Conservation (phyloP, 2,329 filamentous ascomycete genomes). For the Microdochium trichocladiopsis region DNA sequence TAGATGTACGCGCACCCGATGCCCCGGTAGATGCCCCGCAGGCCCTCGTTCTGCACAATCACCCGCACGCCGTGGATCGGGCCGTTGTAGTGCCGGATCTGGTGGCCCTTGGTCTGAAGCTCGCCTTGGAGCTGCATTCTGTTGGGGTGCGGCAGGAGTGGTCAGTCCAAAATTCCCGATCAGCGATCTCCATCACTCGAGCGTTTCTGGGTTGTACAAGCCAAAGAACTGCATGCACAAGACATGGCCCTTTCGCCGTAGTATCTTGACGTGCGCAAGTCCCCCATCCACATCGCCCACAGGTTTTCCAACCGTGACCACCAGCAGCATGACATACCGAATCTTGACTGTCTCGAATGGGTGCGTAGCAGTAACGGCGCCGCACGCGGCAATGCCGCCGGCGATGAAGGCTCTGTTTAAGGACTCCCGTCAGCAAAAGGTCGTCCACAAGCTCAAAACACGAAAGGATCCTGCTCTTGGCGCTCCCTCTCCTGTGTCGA, state of each 20-base stretch:
- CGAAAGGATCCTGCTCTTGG: too few species aligned
- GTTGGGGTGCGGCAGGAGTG: conserved; percentile 4
- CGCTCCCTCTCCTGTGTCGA: too few species aligned
- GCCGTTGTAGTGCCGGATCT: conserved; percentile 82
- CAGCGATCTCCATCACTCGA: background rate
- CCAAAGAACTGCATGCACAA: too few species aligned
- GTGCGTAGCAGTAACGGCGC: conserved; percentile 94
- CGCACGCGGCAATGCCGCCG: conserved; percentile 92
- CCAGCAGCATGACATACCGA: conserved; percentile 50
- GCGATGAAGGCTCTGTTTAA: conserved; percentile 74
- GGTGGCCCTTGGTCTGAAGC: conserved; percentile 77
- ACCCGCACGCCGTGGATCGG: conserved; percentile 87
- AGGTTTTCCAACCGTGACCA: too few species aligned
- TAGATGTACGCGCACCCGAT: conserved; percentile 92
- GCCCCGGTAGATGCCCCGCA: conserved; percentile 79
- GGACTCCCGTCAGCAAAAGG: conserved; percentile 1
- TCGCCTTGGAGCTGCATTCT: conserved; percentile 96
- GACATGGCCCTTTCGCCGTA: too few species aligned
- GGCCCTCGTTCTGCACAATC: conserved; percentile 84
- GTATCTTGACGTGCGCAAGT: too few species aligned
- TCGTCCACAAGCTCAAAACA: background rate
- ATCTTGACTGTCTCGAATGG: conserved; percentile 99
- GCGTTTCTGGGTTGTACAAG: too few species aligned
- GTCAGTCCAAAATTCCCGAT: background rate
- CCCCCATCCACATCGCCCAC: too few species aligned